Base-by-base conservation (phyloP, 208 protist species). In the Leishmania martiniquensis region DNA sequence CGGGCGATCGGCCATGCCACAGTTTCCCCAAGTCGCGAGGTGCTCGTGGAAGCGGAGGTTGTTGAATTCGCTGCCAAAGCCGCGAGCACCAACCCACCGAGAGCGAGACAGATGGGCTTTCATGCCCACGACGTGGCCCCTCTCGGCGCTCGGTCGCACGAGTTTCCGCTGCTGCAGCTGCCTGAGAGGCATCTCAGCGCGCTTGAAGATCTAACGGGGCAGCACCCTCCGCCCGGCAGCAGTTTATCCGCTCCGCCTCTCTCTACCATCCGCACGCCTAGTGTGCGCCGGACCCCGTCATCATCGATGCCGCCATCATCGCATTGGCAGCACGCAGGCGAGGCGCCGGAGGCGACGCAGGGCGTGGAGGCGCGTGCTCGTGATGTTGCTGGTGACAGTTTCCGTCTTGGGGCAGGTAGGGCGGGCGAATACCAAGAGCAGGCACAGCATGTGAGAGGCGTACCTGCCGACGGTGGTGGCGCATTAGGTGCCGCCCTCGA, bases 211-310 rank as follows among this genome's bases (percentile, higher is more conserved):
- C 25, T 7, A 37, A 52, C 1, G 44, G 55, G 17, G 12, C 22
- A 51, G 20, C 52, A 62, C 32, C 70, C 10, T 13, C 44, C 20
- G 59, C 59, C 13, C 2, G 29, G n/a, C 29, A 47, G 9, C 42
- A 22, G 17, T 60, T 57, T 42, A 0, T 68, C 72, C 0, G 72
- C n/a, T 1, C 51, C 42, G n/a, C n/a, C 70, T 37, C 45, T 77
- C 29, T 78, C 78, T 4, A 67, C 71, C 5, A 52, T 71, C 39
- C 67, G 70, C 72, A 82, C 78, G 9, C 72, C 72, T 0, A 82
- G 72, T 57, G 37, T 74, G 17, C 44, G 65, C 29, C 71, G 47
- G 7, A 77, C 78, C 0, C 66, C 78, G 15, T 82, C 78, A 20
- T 37, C 63, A 32, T 82, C 78, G 42, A 66, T 77, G 44, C 20